Percentiles rank a stretch among this genome's conserved stretches.
These are phyloP conservation scores for Xerocomellus amylosporus DNA, from an alignment of 768 basidiomycete species.

Conservation along the genomic window DNA sequence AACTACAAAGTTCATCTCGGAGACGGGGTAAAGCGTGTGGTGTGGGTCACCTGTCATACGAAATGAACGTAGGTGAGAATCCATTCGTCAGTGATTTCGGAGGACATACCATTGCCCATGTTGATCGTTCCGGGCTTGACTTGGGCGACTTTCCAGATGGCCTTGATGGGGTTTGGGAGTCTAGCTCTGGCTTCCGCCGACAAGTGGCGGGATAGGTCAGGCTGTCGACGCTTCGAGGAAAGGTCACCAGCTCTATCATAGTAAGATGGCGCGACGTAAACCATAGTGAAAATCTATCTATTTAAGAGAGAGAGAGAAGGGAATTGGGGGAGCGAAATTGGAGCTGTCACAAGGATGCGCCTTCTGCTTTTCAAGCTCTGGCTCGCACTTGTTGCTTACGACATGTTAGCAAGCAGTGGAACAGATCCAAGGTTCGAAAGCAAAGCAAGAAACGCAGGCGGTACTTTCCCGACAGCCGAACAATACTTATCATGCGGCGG, in stretches of 20 bases:
- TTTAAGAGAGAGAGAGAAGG: background rate
- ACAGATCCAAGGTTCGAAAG: background rate
- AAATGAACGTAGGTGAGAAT: background rate
- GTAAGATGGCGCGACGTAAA: conserved; percentile 21
- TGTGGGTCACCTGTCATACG: conserved; percentile 33
- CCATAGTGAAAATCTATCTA: conserved; percentile 18
- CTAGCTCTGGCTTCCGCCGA: conserved; percentile 34
- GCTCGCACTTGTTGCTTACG: conserved; percentile 3
- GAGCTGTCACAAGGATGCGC: background rate
- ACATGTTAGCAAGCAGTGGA: background rate
- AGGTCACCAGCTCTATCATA: conserved; percentile 10
- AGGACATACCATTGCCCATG: conserved; percentile 34
- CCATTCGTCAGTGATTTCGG: background rate
- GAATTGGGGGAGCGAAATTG: background rate
- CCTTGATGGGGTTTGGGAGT: conserved; percentile 37
- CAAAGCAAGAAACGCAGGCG: background rate
- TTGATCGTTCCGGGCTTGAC: conserved; percentile 36
- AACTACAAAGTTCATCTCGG: conserved; percentile 35
- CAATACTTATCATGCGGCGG: background rate
- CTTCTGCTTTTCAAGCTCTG: conserved; percentile 15
- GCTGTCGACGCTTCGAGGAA: conserved; percentile 25
- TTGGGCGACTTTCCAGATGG: conserved; percentile 37
- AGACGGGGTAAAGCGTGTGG: conserved; percentile 32
- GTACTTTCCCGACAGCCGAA: background rate
- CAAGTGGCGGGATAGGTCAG: conserved; percentile 33